Evolutionary conservation across 2,329 filamentous ascomycete species (phyloP).

Genomic region (Raffaelea arxii): DNA sequence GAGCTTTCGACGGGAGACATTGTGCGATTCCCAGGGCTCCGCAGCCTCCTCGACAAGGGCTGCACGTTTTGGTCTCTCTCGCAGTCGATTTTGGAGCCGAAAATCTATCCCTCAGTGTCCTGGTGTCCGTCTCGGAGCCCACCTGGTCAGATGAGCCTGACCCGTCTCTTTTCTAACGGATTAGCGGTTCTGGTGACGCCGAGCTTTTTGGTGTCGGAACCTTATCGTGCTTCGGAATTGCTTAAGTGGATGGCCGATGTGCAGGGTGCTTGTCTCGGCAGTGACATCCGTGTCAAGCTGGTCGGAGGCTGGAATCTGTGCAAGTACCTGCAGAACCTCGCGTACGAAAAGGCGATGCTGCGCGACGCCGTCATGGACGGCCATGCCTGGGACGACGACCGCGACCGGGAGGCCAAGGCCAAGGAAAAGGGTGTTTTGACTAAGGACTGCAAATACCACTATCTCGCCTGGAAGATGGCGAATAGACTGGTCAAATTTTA

Average conservation of each 20-base stretch:
- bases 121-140: not conserved
- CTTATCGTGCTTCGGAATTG: constrained; percentile 25
- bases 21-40: constrained; percentile 28
- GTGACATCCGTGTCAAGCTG: constrained; percentile 18
- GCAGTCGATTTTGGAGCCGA: constrained; percentile 19
- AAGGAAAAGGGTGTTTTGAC: constrained; percentile 19
- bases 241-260: constrained; percentile 29
- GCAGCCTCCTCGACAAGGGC: constrained; percentile 18
- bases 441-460: constrained; percentile 13
- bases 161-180: constrained; percentile 33
- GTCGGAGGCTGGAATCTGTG: constrained; percentile 26
- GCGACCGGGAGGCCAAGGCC: constrained; percentile 14
- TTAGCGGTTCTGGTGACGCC: constrained; percentile 37
- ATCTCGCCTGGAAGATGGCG: constrained; percentile 11
- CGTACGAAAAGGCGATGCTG: constrained; percentile 21
- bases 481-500: constrained; percentile 18
- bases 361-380: constrained; percentile 10
- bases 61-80: constrained; percentile 30
- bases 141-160: constrained; percentile 25
- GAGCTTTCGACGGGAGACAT: constrained; percentile 28
- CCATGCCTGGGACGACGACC: constrained; percentile 8
- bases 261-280: constrained; percentile 5
- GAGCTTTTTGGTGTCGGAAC: constrained; percentile 38
- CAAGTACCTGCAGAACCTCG: constrained; percentile 24
- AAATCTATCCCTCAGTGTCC: constrained; percentile 21